Base-by-base conservation (phyloP, 495 filamentous ascomycete genomes). In the Parachaetomium inaequale region DNA sequence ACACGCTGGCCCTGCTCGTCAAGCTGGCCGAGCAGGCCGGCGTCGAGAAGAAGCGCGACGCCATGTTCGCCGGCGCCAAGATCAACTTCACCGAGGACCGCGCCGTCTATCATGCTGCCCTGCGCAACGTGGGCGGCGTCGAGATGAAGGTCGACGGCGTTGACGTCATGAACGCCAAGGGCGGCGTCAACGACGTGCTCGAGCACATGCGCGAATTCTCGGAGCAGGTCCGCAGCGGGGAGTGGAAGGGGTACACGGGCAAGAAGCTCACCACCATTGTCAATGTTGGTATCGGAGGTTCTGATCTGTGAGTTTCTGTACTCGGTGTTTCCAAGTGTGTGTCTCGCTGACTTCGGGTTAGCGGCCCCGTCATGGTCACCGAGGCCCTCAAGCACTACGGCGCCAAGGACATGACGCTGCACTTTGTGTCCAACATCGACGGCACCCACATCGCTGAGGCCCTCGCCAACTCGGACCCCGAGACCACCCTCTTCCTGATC, bases 391-490 rank as follows among this genome's bases (percentile, higher is more conserved):
- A 96, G 82, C 85, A 91, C 67, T 98, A 98, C 74, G 89, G 89
- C 45, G 85, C 89, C 75, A 87, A 87, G 59, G 85, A 87, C 74
- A 79, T 93, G 74, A 96, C 85, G 38, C 82, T 98, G 52, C 94
- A 97, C 84, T 98, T 98, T 70, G 94, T 98, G 62, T 98, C 94
- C 77, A 98, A 98, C 82, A 96, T 98, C 69, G 94, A 98, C 73
- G 94, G 94, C 65, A 98, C 94, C 54, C 94, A 98, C 79, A 90
- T 98, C 71, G 90, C 92, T 50, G 94, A 98, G 79, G 95, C 94
- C 51, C 84, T 98, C 19, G 87, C 87, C 71, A 72, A 86, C 74
- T 93, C 92, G 2, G 84, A 98, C 74, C 92, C 94, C 19, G 94
- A 98, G 79, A 97, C 95, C 47, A 97, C 93, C 31, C 86, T 98